Base-by-base conservation (phyloP, 2,329 filamentous ascomycete species). In the Talaromyces islandicus region DNA sequence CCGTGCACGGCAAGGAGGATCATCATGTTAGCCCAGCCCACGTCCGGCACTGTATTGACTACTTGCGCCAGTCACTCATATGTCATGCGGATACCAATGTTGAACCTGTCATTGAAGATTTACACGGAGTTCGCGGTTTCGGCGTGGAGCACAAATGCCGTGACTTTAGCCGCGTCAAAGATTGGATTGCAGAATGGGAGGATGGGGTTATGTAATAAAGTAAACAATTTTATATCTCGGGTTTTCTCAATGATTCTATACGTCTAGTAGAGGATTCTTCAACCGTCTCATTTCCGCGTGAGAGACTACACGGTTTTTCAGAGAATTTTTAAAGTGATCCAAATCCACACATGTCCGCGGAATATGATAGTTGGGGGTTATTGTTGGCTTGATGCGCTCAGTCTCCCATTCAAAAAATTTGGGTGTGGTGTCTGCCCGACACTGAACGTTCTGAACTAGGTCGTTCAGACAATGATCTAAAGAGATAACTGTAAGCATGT, bases 351-450 rank as follows among this genome's bases (percentile, higher is more conserved):
- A 57, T 27, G 56, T 57, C 32, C 56, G 56, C 10, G 43, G 25
- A 30, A 57, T 46, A 25, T 57, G 56, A 25, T 57, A 57, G 11
- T 57, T 57, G 35, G 56, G 30, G 14, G 19, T 27, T 35, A 57
- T 51, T 32, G 50, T 48, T 1, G 56, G 56, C 19, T 57, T 57
- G 17, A 25, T 27, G n/a, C 56, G 56, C 25, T 57, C 43, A 6
- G 27, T 57, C 35, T 57, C 56, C 56, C 56, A 57, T 27, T 57
- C 56, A 38, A 57, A 57, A 19, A 57, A 57, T 32, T 57, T 57
- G 14, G 56, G 56, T 9, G 43, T 57, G 21, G 56, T 51, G 14
- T 57, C 56, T 27, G 43, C 29, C 43, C 43, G 56, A 38, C 56
- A 57, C 56, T 50, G 46, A 7, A n/a, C 19, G 30, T 57, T 57